Conservation (phyloP, 345 rosid species). For the Citrus trifoliata region DNA sequence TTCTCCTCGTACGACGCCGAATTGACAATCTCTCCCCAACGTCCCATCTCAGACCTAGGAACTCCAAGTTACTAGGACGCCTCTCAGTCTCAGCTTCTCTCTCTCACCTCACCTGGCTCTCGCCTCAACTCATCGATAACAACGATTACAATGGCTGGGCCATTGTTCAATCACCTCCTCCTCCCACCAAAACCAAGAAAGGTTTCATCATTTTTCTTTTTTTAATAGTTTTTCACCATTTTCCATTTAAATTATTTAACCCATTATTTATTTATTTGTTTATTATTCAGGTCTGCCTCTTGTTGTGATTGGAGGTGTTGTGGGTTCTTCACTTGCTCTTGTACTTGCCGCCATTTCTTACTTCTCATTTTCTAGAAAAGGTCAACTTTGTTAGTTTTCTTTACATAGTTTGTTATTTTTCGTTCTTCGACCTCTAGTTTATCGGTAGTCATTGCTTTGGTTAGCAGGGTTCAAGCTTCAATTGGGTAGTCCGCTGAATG, state of each 20-base stretch:
- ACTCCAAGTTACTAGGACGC: constrained; percentile 30
- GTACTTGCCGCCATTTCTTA: constrained; percentile 58
- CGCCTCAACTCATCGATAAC: constrained; percentile 22
- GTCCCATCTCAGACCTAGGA: constrained; percentile 16
- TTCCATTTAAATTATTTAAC: background rate
- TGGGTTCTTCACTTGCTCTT: constrained; percentile 50
- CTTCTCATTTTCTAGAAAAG: constrained; percentile 52
- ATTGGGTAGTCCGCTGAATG: constrained; percentile 28
- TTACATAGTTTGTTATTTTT: background rate
- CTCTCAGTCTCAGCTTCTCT: constrained; percentile 35
- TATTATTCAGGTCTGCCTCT: constrained; percentile 40
- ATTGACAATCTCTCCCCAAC: constrained; percentile 15
- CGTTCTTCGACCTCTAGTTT: background rate
- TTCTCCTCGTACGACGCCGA: constrained; percentile 35
- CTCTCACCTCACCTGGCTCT: constrained; percentile 50
- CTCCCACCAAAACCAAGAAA: constrained; percentile 22
- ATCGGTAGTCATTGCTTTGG: constrained; percentile 2
- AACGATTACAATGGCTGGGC: constrained; percentile 66
- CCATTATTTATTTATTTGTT: constrained; percentile 2
- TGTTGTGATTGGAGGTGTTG: constrained; percentile 44
- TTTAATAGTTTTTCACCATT: background rate
- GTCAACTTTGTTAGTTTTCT: constrained; percentile 18
- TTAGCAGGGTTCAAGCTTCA: constrained; percentile 50
- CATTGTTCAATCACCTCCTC: constrained; percentile 32
- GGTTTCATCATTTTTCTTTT: constrained; percentile 22